phyloP scores from a whole-genome alignment of 176 grass and related monocot genomes.

The bread wheat (Triticum aestivum) region IWGSC_CS_RefSeq_v2.1 NC_057795.1:146005621-146006120 shows the following conservation, averaged over 20 bases:
- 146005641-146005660: not conserved
- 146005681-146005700: not conserved
- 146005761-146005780: not conserved
- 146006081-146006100: not conserved
- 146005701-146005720: constrained; percentile 11
- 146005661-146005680: not conserved
- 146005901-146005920: not conserved
- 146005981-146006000: not conserved
- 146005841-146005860: not conserved
- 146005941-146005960: not conserved
- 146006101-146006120: not conserved
- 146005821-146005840: not conserved
- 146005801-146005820: not conserved
- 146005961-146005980: not conserved
- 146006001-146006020: constrained; percentile 15
- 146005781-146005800: not conserved
- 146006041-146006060: not conserved
- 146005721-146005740: not conserved
- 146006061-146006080: not conserved
- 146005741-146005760: not conserved
- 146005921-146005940: not conserved
- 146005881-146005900: not conserved
- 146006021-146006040: not conserved
- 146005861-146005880: not conserved
- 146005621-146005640: constrained; percentile 62